These are phyloP conservation scores for Ceratocystiopsis sp. DNA, from an alignment of 2,329 filamentous ascomycete species.

Conservation along the genomic window DNA sequence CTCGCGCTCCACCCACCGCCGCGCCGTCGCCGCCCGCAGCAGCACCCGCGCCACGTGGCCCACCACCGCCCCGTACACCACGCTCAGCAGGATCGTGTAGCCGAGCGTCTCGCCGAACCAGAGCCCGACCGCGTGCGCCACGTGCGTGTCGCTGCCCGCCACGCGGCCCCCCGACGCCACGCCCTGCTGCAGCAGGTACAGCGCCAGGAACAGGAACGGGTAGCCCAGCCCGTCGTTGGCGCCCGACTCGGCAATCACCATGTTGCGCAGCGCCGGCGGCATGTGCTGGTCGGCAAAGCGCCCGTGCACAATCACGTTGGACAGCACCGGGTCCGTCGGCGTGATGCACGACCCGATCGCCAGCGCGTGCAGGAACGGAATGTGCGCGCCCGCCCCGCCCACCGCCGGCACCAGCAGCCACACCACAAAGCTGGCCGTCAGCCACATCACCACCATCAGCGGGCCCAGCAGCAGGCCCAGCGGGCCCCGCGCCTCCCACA, in stretches of 20 bases:
- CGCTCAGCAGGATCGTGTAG: constrained; percentile 64
- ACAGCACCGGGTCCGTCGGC: constrained; percentile 76
- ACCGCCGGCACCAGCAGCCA: constrained; percentile 44
- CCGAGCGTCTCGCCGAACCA: constrained; percentile 81
- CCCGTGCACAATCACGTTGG: constrained; percentile 71
- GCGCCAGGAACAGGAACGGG: constrained; percentile 68
- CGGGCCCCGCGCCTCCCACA: constrained; percentile 62
- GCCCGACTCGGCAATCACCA: constrained; percentile 68
- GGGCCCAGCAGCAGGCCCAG: constrained; percentile 62
- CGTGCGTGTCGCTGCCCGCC: constrained; percentile 35
- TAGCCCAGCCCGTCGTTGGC: constrained; percentile 84
- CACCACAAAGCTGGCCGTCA: constrained; percentile 60
- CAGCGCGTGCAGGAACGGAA: constrained; percentile 61
- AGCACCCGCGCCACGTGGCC: constrained; percentile 71
- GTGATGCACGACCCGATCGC: constrained; percentile 77
- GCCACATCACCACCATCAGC: constrained; percentile 77
- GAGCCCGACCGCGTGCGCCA: constrained; percentile 45
- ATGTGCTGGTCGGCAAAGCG: constrained; percentile 77
- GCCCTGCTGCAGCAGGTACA: constrained; percentile 65
- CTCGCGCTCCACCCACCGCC: constrained; percentile 68
- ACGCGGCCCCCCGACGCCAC: constrained; percentile 11
- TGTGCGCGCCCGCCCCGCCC: constrained; percentile 26
- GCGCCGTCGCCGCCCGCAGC: constrained; percentile 69
- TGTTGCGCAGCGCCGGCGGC: constrained; percentile 62
- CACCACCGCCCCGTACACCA: constrained; percentile 58